These are phyloP conservation scores for Akanthomyces lecanii DNA, from an alignment of 2,329 filamentous ascomycete genomes.

Conservation along the genomic window DNA sequence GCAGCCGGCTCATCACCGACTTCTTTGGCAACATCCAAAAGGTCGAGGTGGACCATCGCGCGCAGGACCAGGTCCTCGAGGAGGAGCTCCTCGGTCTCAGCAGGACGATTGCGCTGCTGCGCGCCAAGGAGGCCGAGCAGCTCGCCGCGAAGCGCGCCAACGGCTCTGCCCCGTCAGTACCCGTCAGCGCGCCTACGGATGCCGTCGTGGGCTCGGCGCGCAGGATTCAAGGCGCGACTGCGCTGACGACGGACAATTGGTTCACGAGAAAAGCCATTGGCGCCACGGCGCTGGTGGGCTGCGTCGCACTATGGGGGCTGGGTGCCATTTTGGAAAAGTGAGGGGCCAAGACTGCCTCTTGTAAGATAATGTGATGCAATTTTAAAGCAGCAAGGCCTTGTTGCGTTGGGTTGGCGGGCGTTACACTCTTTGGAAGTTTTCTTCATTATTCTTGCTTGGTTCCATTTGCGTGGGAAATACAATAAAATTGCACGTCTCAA, in stretches of 20 bases:
- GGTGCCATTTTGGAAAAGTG: slow-evolving; percentile 47
- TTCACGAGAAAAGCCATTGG: slow-evolving; percentile 62
- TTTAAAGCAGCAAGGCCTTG: background rate
- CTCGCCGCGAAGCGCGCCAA: slow-evolving; percentile 30
- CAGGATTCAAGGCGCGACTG: slow-evolving; percentile 44
- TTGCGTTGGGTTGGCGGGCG: slow-evolving; percentile 9
- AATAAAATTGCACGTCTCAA: background rate
- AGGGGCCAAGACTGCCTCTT: background rate
- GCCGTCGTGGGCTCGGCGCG: slow-evolving; percentile 19
- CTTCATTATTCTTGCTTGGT: background rate
- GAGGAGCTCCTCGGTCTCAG: slow-evolving; percentile 78
- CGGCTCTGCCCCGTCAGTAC: slow-evolving; percentile 22
- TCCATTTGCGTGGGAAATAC: background rate
- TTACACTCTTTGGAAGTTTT: slow-evolving; percentile 6
- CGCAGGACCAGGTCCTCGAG: slow-evolving; percentile 54
- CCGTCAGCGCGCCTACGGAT: slow-evolving; percentile 28
- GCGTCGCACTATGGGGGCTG: slow-evolving; percentile 55
- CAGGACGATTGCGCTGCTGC: slow-evolving; percentile 55
- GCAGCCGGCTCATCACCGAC: slow-evolving; percentile 82
- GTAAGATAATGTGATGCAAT: background rate
- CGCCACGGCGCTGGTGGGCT: slow-evolving; percentile 58
- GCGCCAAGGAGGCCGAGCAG: slow-evolving; percentile 44
- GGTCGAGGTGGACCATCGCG: slow-evolving; percentile 72
- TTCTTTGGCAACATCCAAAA: slow-evolving; percentile 99
- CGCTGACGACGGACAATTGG: slow-evolving; percentile 62